Base-by-base conservation (phyloP, 2,329 filamentous ascomycete species). In the Ophioceras dolichostomum region DNA sequence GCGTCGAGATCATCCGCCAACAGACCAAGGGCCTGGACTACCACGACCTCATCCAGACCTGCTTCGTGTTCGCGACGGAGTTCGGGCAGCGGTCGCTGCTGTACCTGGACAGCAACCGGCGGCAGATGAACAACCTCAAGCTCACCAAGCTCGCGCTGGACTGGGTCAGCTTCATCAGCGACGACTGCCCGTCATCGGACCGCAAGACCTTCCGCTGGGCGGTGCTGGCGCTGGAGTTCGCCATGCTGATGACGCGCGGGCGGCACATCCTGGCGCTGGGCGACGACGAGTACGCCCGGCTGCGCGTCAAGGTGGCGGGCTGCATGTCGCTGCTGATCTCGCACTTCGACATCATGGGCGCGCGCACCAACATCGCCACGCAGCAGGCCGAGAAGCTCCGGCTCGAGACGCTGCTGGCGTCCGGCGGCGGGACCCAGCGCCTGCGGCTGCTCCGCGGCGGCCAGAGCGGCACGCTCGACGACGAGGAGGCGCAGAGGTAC, bases 311-410 rank as follows among this genome's bases (percentile, higher is more conserved):
- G 58, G 91, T 98, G 5, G 87, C 87, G 8, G 89, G 89, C 0
- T 98, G 91, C 58, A 98, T 98, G 91, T 88, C 86, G 16, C 71
- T 98, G 18, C 68, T 98, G 34, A 96, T 98, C 47, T 95, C 88
- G 9, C 91, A 98, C 59, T 98, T 98, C 51, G 91, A 98, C 57
- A 96, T 98, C 59, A 94, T 98, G 83, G 91, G 91, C 18, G 91
- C 91, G 19, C 78, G 89, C 50, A 94, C 88, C 6, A 95, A 81
- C 30, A 70, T 95, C 44, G 91, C 91, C 10, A 91, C 91, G 4
- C 87, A 95, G 59, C 87, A 95, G 59, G 86, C 87, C 2, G 91
- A 98, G 60, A 88, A 86, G 56, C 85, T 94, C 53, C 75, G 84
- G 31, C 72, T 88, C 46, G 89, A 95, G 49, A n/a, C n/a, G n/a